phyloP scores from a whole-genome alignment of 2,329 filamentous ascomycete species.

The Raffaelea albimanens region DNA sequence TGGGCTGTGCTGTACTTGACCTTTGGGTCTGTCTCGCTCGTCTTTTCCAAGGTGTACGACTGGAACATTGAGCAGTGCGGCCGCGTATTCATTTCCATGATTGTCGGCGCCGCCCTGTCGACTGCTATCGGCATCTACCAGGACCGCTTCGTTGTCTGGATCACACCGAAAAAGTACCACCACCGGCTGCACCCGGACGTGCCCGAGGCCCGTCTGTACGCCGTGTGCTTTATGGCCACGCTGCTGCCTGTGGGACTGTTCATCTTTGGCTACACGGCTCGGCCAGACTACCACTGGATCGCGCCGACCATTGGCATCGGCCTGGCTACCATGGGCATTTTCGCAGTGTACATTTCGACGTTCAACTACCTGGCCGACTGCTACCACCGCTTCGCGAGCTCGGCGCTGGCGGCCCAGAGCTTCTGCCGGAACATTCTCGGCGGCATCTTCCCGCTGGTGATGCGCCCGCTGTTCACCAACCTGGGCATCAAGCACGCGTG shows the following conservation, averaged over 20 bases:
- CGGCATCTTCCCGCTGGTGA: conserved; percentile 72
- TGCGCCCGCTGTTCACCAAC: conserved; percentile 60
- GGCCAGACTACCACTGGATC: conserved; percentile 57
- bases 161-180: conserved; percentile 28
- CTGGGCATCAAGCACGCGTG: conserved; percentile 64
- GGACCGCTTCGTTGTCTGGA: conserved; percentile 51
- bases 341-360: conserved; percentile 74
- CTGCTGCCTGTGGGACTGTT: conserved; percentile 74
- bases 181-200: conserved; percentile 37
- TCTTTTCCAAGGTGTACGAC: conserved; percentile 58
- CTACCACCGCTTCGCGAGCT: conserved; percentile 77
- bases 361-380: conserved; percentile 92
- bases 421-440: conserved; percentile 80
- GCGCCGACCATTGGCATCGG: conserved; percentile 60
- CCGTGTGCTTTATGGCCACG: conserved; percentile 65
- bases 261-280: conserved; percentile 67
- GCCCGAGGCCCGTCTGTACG: conserved; percentile 75
- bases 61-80: conserved; percentile 61
- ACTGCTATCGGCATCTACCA: conserved; percentile 63
- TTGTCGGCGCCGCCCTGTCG: conserved; percentile 54
- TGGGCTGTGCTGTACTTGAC: conserved; percentile 86
- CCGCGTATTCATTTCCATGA: conserved; percentile 65
- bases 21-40: conserved; percentile 69
- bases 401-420: conserved; percentile 75
- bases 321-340: conserved; percentile 76